Evolutionary conservation across 1,284 basidiomycete genomes (phyloP).

Genomic region (Rhodotorula mucilaginosa): DNA sequence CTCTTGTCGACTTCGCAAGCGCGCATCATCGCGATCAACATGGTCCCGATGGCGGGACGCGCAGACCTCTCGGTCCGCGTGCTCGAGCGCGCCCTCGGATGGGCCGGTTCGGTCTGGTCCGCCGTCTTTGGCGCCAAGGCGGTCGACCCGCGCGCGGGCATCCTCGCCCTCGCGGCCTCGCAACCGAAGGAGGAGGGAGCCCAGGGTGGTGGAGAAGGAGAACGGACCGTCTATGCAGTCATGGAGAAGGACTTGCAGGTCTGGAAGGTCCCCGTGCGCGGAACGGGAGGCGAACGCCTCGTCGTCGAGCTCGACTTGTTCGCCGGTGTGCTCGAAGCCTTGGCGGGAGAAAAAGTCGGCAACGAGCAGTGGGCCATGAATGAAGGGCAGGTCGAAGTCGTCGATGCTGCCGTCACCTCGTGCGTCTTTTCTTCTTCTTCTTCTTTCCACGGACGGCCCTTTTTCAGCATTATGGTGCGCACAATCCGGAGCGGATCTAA

Average conservation of each 20-base stretch:
- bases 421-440: background rate
- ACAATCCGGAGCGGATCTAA: no score
- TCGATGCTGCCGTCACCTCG: constrained; percentile 32
- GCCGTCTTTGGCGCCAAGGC: constrained; percentile 39
- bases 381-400: constrained; percentile 28
- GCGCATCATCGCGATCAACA: constrained; percentile 46
- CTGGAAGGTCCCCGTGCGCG: constrained; percentile 29
- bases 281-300: constrained; percentile 31
- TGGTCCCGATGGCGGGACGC: constrained; percentile 46
- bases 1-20: constrained; percentile 49
- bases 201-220: constrained; percentile 3
- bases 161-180: constrained; percentile 34
- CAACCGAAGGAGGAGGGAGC: background rate
- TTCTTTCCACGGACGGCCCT: background rate
- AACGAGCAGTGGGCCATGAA: constrained; percentile 40
- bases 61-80: constrained; percentile 42
- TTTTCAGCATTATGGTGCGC: no score
- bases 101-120: constrained; percentile 34
- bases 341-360: constrained; percentile 32
- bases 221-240: constrained; percentile 34
- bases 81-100: constrained; percentile 47
- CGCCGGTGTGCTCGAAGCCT: constrained; percentile 26
- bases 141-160: constrained; percentile 38
- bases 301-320: constrained; percentile 40
- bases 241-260: constrained; percentile 39